Evolutionary conservation across 2,329 filamentous ascomycete genomes (phyloP), one percentile per base, ranked within the genome.

Genomic region (Thyridium curvatum): DNA sequence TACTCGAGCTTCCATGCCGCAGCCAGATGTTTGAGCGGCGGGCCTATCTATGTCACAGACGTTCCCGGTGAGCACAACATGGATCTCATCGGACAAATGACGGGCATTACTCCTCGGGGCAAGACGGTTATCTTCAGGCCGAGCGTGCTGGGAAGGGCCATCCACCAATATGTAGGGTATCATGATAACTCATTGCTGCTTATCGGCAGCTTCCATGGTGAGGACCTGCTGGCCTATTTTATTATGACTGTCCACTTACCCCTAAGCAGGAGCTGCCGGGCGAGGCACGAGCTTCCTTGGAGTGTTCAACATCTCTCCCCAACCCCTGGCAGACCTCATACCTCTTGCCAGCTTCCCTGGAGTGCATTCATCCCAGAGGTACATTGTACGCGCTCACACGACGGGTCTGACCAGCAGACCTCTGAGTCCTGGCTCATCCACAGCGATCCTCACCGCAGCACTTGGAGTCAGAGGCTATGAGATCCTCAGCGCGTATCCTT

Each of bases 11-110:
- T 93, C 55, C 93, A 98, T 51, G 93, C 87, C 4, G 91, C 93
- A 1, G 90, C 89, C 2, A 77, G 93, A 34, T 94, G 88, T 58
- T 71, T 98, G 9, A 90, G 84, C 35, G 93, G 93, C 8, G 93
- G 93, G 0, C 93, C 91, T 0, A 84, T 98, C 31, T 96, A 94
- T 52, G 90, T 98, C 56, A 97, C 91, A 0, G 93, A 98, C 59
- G 75, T 80, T 1, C 91, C 91, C 0, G 90, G 88, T 1, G 65
- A 86, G 43, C 88, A 97, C 58, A 74, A 95, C 52, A 53, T 89
- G 21, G 62, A 72, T 6, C 61, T 98, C 13, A 84, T 98, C 43
- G 62, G 71, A 18, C 82, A 94, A 56, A 90, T 97, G 73, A 89
- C 85, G 0, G 90, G 84, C 0, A 66, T 72, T 10, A 93, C 86